Evolutionary conservation across 2,329 filamentous ascomycete genomes (phyloP).

Genomic region (Epichloe uncinata): DNA sequence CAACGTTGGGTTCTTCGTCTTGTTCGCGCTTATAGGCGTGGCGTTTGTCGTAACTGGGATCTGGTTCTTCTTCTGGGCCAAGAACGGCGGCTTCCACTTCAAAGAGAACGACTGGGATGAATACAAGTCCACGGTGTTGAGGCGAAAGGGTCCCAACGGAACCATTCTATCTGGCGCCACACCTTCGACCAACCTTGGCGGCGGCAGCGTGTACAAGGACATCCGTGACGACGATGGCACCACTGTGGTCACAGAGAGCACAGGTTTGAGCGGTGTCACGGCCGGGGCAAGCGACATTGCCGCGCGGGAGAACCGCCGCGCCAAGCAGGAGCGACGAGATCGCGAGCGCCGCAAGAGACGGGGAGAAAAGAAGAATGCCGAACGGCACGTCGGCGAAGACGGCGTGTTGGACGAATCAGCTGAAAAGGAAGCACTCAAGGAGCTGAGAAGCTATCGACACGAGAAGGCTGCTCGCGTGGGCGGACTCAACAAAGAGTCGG

Average conservation of each 20-base stretch:
- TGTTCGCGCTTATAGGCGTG: conserved; percentile 75
- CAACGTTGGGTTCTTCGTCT: conserved; percentile 62
- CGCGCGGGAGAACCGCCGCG: conserved; percentile 42
- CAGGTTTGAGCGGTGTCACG: conserved; percentile 40
- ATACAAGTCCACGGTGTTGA: conserved; percentile 88
- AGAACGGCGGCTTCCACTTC: conserved; percentile 89
- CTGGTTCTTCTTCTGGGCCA: conserved; percentile 99
- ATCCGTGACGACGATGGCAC: conserved; percentile 38
- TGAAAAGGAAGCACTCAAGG: conserved; percentile 49
- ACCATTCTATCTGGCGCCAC: conserved; percentile 75
- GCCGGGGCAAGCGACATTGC: conserved; percentile 42
- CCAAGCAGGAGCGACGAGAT: conserved; percentile 36
- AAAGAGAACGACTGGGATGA: conserved; percentile 87
- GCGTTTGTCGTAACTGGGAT: conserved; percentile 62
- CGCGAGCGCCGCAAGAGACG: conserved; percentile 20
- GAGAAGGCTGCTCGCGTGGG: conserved; percentile 81
- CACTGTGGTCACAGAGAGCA: conserved; percentile 32
- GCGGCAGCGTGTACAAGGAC: conserved; percentile 72
- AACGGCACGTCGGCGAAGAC: conserved; percentile 39
- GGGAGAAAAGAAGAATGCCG: conserved; percentile 27
- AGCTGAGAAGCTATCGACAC: conserved; percentile 71
- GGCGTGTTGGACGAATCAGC: conserved; percentile 50
- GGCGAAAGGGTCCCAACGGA: conserved; percentile 80
- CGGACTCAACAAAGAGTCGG: conserved; percentile 71
- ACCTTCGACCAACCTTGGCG: conserved; percentile 70